Conservation (phyloP, 805 yeast genomes). For the Yarrowia deformans region DNA sequence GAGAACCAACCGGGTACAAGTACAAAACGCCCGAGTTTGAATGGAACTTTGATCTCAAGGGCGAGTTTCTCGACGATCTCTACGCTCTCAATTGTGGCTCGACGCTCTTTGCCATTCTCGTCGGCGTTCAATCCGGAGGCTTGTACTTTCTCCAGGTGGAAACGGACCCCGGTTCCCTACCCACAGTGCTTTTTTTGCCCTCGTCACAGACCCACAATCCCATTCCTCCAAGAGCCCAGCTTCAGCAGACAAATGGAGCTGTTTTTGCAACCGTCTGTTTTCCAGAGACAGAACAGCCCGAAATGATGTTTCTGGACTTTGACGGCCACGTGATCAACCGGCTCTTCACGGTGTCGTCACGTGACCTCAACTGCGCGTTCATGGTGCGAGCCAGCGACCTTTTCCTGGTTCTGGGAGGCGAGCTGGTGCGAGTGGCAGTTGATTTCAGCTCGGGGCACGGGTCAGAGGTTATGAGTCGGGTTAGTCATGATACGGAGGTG, state of each 20-base stretch:
- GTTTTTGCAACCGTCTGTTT: conserved; percentile 15
- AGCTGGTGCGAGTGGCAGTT: conserved; percentile 1
- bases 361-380: conserved; percentile 19
- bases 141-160: conserved; percentile 6
- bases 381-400: conserved; percentile 1
- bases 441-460: background rate
- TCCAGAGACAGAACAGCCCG: conserved; percentile 1
- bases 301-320: conserved; percentile 11
- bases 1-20: conserved; percentile 12
- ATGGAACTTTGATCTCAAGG: conserved; percentile 13
- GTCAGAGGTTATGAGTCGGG: conserved; percentile 6
- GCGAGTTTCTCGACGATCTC: conserved; percentile 15
- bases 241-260: conserved; percentile 10
- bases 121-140: conserved; percentile 2
- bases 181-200: conserved; percentile 8
- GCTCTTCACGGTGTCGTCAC: conserved; percentile 13
- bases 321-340: background rate
- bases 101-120: conserved; percentile 7
- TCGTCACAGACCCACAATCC: background rate
- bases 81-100: conserved; percentile 3
- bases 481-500: background rate
- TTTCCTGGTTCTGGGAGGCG: background rate
- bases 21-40: background rate
- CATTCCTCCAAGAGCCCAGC: conserved; percentile 25
- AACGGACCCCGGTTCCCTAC: background rate